Conservation (phyloP, 176 grass and related monocot species). For the Aechmea fasciata region DNA sequence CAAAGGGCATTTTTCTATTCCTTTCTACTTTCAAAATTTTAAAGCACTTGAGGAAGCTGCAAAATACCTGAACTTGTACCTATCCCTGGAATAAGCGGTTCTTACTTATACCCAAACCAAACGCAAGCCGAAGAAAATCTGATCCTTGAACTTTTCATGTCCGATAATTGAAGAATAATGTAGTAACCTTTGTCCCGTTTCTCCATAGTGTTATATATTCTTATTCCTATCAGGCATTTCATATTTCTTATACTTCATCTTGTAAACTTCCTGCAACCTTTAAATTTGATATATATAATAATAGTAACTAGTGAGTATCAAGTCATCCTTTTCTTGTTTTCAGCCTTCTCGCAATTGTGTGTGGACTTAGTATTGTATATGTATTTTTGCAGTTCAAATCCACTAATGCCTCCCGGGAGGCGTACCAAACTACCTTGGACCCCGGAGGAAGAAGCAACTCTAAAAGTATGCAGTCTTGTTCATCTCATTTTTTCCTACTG, state of each 20-base stretch:
- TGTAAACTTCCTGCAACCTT: neutral
- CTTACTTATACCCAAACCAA: too few species aligned
- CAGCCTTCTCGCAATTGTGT: neutral
- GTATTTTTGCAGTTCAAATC: constrained; percentile 40
- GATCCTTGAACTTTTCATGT: too few species aligned
- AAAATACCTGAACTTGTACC: too few species aligned
- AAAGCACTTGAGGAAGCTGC: too few species aligned
- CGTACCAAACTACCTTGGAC: constrained; percentile 48
- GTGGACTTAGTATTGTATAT: constrained; percentile 10
- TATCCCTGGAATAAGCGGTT: too few species aligned
- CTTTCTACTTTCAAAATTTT: too few species aligned
- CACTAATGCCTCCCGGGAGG: constrained; percentile 23
- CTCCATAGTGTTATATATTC: neutral
- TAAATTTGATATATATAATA: neutral
- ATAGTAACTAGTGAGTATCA: neutral
- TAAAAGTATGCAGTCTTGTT: constrained; percentile 38
- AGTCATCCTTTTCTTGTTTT: neutral
- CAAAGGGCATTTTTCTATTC: too few species aligned
- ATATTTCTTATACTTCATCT: neutral
- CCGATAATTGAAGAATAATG: neutral
- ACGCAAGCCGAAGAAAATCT: too few species aligned
- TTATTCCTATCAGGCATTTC: neutral
- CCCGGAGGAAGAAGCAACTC: constrained; percentile 31
- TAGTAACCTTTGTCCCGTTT: neutral
- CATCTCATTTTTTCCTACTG: neutral